phyloP scores from a whole-genome alignment of 1,284 basidiomycete genomes.

The Ceratobasidium sp. region DNA sequence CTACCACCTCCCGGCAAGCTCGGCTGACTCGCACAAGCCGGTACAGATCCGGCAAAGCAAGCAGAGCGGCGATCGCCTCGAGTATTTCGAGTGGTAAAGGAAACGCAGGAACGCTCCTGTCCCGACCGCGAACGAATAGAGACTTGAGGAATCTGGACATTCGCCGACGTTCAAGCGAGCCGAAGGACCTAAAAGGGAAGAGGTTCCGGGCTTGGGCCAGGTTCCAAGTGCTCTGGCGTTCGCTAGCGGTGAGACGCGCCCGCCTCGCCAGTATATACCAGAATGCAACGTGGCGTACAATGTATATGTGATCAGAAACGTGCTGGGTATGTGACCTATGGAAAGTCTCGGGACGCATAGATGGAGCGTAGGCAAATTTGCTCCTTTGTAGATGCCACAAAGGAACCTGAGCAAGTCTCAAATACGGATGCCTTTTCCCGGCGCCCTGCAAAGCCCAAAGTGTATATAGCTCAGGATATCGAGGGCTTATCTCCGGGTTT shows the following conservation, averaged over 20 bases:
- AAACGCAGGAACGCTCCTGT: conserved; percentile 19
- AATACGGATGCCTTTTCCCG: too few species aligned
- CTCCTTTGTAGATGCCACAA: conserved; percentile 39
- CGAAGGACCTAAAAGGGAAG: conserved; percentile 6
- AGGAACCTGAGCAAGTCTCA: conserved; percentile 1
- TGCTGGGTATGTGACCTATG: conserved; percentile 9
- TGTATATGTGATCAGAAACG: conserved; percentile 23
- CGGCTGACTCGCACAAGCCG: conserved; percentile 21
- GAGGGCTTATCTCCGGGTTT: too few species aligned
- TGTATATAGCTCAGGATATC: too few species aligned
- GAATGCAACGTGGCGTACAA: neutral
- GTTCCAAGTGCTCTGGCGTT: conserved; percentile 17
- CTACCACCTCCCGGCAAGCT: conserved; percentile 35
- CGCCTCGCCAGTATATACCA: conserved; percentile 11
- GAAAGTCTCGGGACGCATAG: conserved; percentile 27
- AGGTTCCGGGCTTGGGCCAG: conserved; percentile 9
- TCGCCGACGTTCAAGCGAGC: neutral
- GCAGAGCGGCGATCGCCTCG: conserved; percentile 13
- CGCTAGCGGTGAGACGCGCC: conserved; percentile 3
- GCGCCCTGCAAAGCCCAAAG: too few species aligned
- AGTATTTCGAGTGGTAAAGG: conserved; percentile 26
- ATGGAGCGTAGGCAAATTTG: neutral
- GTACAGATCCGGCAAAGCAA: conserved; percentile 27
- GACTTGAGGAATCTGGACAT: conserved; percentile 40
- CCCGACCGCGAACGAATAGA: conserved; percentile 37